Percentiles rank a stretch among this genome's conserved stretches.
Conservation (phyloP, 176 grass and related monocot species). For the Triticum urartu region DNA sequence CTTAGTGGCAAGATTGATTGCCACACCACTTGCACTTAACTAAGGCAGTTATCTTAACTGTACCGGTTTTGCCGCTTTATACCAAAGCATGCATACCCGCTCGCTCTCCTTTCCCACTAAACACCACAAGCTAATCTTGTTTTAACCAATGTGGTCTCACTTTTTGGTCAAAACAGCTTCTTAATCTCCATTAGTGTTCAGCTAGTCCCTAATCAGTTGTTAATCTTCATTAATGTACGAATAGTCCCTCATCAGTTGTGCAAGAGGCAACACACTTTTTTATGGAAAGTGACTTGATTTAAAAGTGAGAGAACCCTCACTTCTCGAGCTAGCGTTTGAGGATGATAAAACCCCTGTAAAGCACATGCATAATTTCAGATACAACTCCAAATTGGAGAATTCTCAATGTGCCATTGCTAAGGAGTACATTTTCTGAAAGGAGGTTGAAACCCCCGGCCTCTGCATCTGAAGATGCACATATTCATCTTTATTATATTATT, state of each 20-base stretch:
- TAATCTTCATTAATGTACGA: background rate
- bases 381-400: background rate
- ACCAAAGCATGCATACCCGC: slow-evolving; percentile 35
- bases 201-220: background rate
- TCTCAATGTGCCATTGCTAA: background rate
- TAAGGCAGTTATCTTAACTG: slow-evolving; percentile 35
- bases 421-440: too few species aligned
- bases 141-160: slow-evolving; percentile 12
- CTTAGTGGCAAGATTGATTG: slow-evolving; percentile 58
- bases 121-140: slow-evolving; percentile 21
- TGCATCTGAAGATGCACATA: too few species aligned
- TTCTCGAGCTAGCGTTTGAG: background rate
- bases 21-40: slow-evolving; percentile 42
- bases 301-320: background rate
- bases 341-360: background rate
- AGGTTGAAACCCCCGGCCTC: too few species aligned
- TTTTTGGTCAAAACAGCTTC: slow-evolving; percentile 28
- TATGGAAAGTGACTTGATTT: background rate
- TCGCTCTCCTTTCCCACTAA: slow-evolving; percentile 12
- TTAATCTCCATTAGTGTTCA: background rate
- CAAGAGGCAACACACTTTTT: background rate
- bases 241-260: background rate
- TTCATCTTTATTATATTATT: too few species aligned
- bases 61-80: slow-evolving; percentile 42
- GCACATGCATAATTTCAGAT: background rate